Evolutionary conservation across 2,329 filamentous ascomycete species (phyloP).

Genomic region (Scytalidium sp.): DNA sequence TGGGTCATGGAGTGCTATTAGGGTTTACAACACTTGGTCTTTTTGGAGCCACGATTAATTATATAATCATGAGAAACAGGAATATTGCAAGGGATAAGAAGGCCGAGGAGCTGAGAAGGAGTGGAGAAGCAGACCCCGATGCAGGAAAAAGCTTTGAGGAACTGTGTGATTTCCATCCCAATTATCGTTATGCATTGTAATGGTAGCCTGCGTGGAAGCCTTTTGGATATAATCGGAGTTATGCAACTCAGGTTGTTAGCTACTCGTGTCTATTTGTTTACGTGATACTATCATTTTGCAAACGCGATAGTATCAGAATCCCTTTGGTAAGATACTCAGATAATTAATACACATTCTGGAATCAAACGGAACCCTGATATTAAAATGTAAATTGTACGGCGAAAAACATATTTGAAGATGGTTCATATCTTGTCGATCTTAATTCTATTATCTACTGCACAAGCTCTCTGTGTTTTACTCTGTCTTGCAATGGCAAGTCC

Average conservation of each 20-base stretch:
- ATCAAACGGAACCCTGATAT: no score
- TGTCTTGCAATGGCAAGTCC: conserved; percentile 54
- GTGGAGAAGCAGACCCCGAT: background rate
- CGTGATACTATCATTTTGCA: no score
- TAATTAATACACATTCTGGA: no score
- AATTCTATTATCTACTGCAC: conserved; percentile 83
- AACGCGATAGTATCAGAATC: no score
- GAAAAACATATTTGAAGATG: conserved; percentile 64
- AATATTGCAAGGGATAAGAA: conserved; percentile 6
- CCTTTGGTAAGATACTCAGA: no score
- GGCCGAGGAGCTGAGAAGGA: background rate
- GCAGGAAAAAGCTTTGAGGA: conserved; percentile 2
- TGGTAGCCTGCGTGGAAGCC: no score
- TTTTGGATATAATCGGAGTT: no score
- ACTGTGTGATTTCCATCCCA: conserved; percentile 9
- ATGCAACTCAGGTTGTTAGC: no score
- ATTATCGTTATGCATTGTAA: no score
- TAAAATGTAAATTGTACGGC: no score
- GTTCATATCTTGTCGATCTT: conserved; percentile 58
- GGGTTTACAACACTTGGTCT: conserved; percentile 2
- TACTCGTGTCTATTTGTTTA: no score
- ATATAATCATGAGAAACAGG: conserved; percentile 2
- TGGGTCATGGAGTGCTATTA: conserved; percentile 4
- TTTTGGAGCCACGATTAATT: background rate
- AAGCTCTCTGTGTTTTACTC: conserved; percentile 79